Evolutionary conservation across 176 grass and related monocot species (phyloP).

Genomic region (Bolboschoenus planiculmis): DNA sequence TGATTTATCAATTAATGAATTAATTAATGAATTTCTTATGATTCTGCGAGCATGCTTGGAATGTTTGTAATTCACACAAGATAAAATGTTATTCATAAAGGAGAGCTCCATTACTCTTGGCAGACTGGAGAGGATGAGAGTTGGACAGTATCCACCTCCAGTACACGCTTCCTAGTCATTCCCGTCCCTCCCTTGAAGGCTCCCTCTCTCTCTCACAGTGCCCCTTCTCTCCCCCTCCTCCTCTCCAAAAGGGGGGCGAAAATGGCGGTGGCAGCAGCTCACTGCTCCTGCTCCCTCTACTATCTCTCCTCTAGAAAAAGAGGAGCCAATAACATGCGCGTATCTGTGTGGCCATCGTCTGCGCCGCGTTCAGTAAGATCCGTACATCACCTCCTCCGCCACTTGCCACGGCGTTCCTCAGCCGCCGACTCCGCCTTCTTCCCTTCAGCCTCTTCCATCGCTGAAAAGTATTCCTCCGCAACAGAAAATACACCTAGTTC

Average conservation of each 20-base stretch:
- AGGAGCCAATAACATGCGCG: neutral
- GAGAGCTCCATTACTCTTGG: neutral
- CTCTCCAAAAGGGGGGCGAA: neutral
- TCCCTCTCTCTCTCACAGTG: neutral
- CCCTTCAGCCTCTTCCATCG: neutral
- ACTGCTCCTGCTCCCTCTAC: constrained; percentile 6
- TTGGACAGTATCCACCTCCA: neutral
- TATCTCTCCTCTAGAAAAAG: neutral
- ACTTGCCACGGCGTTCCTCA: neutral
- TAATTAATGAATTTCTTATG: no score
- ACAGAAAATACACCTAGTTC: neutral
- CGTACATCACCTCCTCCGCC: constrained; percentile 13
- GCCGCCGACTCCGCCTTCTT: neutral
- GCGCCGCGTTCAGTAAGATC: neutral
- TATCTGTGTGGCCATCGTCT: neutral
- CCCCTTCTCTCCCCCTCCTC: neutral
- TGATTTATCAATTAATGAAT: no score
- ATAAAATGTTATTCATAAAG: no score
- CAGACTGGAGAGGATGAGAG: neutral
- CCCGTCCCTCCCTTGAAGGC: neutral
- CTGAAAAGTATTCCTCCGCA: neutral
- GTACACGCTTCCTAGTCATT: neutral
- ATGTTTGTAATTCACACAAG: no score
- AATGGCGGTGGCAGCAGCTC: constrained; percentile 19
- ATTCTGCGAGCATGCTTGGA: no score